Conservation (phyloP, 1,284 basidiomycete genomes). For the Ustilago shanxiensis region DNA sequence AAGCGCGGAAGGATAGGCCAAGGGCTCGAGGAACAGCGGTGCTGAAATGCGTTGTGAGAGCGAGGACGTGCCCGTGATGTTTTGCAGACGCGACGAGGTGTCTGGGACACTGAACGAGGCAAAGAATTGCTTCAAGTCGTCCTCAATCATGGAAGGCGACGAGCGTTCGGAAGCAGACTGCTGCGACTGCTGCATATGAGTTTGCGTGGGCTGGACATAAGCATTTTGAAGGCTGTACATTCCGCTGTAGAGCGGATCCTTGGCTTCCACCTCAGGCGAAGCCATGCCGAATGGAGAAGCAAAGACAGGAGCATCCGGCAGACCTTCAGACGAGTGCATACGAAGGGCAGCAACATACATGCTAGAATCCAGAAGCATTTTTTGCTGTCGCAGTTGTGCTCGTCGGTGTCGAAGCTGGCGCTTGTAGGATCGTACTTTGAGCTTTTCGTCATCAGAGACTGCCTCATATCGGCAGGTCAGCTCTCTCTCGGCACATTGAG, state of each 20-base stretch:
- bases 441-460: conserved; percentile 29
- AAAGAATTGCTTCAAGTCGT: conserved; percentile 12
- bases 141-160: not conserved
- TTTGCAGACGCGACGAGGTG: conserved; percentile 10
- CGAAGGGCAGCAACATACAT: too few relatives aligned
- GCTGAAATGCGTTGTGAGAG: conserved; percentile 7
- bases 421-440: conserved; percentile 30
- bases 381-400: conserved; percentile 13
- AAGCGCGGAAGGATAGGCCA: not conserved
- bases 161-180: not conserved
- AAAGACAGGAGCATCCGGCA: not conserved
- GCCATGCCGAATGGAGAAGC: not conserved
- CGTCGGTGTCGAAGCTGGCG: conserved; percentile 20
- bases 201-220: not conserved
- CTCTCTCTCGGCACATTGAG: conserved; percentile 13
- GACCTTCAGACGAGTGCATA: too few relatives aligned
- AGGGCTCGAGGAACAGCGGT: conserved; percentile 11
- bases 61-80: conserved; percentile 7
- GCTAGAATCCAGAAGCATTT: not conserved
- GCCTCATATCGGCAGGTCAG: conserved; percentile 22
- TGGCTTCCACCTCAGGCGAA: not conserved
- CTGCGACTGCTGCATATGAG: not conserved
- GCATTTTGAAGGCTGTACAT: conserved; percentile 3
- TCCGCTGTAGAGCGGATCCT: not conserved
- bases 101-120: not conserved